phyloP scores from a whole-genome alignment of 73 alveolate species.

The Tetrahymena elliotti region DNA sequence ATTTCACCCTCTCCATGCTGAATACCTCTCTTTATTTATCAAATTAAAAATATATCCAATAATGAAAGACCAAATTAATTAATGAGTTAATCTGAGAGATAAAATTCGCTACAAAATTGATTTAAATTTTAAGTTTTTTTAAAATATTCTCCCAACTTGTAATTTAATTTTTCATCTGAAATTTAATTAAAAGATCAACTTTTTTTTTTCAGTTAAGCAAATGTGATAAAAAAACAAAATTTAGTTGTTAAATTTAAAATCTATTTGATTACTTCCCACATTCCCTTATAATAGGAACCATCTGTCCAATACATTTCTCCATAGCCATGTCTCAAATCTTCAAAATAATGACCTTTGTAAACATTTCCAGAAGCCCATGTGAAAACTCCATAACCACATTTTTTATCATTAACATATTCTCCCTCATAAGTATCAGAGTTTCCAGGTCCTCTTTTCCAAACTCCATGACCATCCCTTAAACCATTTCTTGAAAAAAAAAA shows the following conservation, averaged over 20 bases:
- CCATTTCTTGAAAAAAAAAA: background rate
- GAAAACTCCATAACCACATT: slow-evolving; percentile 33
- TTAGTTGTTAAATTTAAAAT: too few species aligned
- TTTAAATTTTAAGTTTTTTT: too few species aligned
- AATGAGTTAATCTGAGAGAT: background rate
- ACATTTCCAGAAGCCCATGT: slow-evolving; percentile 38
- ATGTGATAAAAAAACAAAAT: background rate
- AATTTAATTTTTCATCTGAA: background rate
- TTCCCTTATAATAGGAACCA: slow-evolving; percentile 20
- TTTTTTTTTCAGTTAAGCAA: background rate
- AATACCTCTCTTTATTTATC: slow-evolving; percentile 30
- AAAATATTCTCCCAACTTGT: too few species aligned
- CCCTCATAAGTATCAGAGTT: slow-evolving; percentile 26
- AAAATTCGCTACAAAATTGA: background rate
- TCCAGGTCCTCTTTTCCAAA: slow-evolving; percentile 21
- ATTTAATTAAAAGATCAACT: background rate
- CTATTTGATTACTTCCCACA: slow-evolving; percentile 18
- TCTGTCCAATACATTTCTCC: slow-evolving; percentile 41
- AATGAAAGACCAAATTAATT: too few species aligned
- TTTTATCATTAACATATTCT: slow-evolving; percentile 31
- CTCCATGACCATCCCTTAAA: slow-evolving; percentile 24
- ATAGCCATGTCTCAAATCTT: slow-evolving; percentile 34
- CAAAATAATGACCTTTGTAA: slow-evolving; percentile 1
- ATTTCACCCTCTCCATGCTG: slow-evolving; percentile 51
- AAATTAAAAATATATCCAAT: background rate